Evolutionary conservation across 2,329 filamentous ascomycete species (phyloP).

Genomic region (Paracamarosporium sp.): DNA sequence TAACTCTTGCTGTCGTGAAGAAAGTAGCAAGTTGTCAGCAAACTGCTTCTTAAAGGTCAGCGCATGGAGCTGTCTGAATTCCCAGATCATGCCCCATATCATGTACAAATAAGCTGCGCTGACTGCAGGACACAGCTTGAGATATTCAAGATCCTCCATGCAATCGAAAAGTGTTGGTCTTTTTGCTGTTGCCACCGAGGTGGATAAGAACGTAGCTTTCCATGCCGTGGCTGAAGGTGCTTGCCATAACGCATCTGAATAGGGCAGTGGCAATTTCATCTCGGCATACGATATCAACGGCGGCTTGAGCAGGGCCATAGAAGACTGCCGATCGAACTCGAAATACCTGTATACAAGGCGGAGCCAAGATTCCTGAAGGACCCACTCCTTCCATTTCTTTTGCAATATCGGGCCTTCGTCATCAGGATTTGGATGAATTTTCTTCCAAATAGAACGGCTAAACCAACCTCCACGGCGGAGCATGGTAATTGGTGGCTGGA

Average conservation of each 20-base stretch:
- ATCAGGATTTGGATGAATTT: slow-evolving; percentile 57
- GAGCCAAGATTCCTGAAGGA: slow-evolving; percentile 70
- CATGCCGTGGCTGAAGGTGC: slow-evolving; percentile 69
- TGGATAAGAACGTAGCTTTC: slow-evolving; percentile 65
- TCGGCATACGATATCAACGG: slow-evolving; percentile 74
- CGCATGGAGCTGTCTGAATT: slow-evolving; percentile 68
- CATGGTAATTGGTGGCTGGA: slow-evolving; percentile 63
- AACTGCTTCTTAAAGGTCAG: slow-evolving; percentile 41
- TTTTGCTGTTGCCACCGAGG: slow-evolving; percentile 17
- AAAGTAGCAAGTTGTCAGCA: slow-evolving; percentile 46
- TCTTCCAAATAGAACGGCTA: slow-evolving; percentile 61
- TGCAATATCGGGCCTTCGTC: slow-evolving; percentile 66
- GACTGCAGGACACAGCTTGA: slow-evolving; percentile 37
- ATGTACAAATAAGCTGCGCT: slow-evolving; percentile 69
- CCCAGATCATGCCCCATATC: slow-evolving; percentile 70
- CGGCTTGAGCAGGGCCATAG: slow-evolving; percentile 70
- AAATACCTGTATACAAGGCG: slow-evolving; percentile 72
- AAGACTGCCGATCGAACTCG: slow-evolving; percentile 69
- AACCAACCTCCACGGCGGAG: slow-evolving; percentile 65
- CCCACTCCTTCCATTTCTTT: slow-evolving; percentile 71
- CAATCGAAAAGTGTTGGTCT: slow-evolving; percentile 38
- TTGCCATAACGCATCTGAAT: slow-evolving; percentile 68
- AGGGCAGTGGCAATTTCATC: slow-evolving; percentile 70
- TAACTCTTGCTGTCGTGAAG: slow-evolving; percentile 60
- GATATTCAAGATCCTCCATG: slow-evolving; percentile 31